Evolutionary conservation across 345 rosid species (phyloP).

Genomic region (Reutealis trisperma): DNA sequence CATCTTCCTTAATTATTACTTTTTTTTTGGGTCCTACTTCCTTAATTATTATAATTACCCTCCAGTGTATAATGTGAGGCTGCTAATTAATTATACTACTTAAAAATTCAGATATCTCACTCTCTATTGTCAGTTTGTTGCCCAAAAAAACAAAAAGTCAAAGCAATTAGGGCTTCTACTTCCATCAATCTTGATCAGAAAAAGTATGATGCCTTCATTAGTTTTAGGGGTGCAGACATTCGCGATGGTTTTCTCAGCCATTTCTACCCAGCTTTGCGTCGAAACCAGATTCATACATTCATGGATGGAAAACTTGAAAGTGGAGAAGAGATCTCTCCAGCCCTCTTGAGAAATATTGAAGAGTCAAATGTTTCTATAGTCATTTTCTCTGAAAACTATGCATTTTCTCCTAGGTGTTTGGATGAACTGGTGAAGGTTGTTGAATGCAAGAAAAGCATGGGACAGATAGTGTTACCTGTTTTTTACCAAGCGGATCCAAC

Average conservation of each 20-base stretch:
- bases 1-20: no score
- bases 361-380: background rate
- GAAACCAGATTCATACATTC: background rate
- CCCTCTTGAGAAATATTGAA: background rate
- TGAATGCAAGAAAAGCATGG: background rate
- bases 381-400: background rate
- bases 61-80: no score
- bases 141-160: no score
- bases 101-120: no score
- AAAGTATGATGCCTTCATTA: background rate
- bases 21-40: no score
- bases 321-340: slow-evolving; percentile 12
- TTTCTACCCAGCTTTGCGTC: background rate
- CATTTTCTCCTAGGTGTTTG: background rate
- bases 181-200: background rate
- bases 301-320: background rate
- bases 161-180: background rate
- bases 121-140: no score
- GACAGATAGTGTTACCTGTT: background rate
- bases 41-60: no score
- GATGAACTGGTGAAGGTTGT: background rate
- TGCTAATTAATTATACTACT: no score
- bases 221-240: slow-evolving; percentile 2
- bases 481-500: background rate
- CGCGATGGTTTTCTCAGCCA: slow-evolving; percentile 1